Conservation (phyloP, 108 stramenopile genomes). For the Fragilaria radians region DNA sequence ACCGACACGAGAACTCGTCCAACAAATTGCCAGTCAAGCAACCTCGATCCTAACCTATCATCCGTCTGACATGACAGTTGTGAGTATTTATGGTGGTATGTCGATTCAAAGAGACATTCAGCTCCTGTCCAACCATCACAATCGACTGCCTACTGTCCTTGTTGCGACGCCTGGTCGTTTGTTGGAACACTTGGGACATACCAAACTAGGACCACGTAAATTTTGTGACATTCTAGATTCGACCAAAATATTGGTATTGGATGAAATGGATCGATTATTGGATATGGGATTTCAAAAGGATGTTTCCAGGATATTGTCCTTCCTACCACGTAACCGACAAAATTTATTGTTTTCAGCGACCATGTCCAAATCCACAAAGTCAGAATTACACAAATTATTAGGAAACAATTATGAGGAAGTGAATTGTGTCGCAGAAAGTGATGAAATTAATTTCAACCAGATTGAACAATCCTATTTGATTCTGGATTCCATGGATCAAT, state of each 20-base stretch:
- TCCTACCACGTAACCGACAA: slow-evolving; percentile 74
- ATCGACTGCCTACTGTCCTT: slow-evolving; percentile 54
- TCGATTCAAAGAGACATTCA: slow-evolving; percentile 71
- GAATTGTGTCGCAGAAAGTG: slow-evolving; percentile 40
- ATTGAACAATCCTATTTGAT: slow-evolving; percentile 46
- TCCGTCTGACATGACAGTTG: slow-evolving; percentile 28
- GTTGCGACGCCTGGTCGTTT: slow-evolving; percentile 90
- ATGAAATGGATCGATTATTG: slow-evolving; percentile 93
- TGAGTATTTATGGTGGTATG: slow-evolving; percentile 56
- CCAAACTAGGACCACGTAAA: slow-evolving; percentile 21
- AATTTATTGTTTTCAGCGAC: slow-evolving; percentile 96
- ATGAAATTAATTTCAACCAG: slow-evolving; percentile 14
- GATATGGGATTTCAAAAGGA: slow-evolving; percentile 89
- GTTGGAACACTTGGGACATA: slow-evolving; percentile 61
- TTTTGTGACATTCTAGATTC: slow-evolving; percentile 32
- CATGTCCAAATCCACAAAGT: slow-evolving; percentile 53
- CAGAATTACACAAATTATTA: slow-evolving; percentile 42
- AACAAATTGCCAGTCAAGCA: slow-evolving; percentile 84
- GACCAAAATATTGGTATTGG: slow-evolving; percentile 73
- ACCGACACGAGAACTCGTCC: slow-evolving; percentile 91
- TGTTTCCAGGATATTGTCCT: slow-evolving; percentile 64
- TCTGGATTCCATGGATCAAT: slow-evolving; percentile 32
- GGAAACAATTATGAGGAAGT: slow-evolving; percentile 40
- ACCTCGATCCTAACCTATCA: slow-evolving; percentile 41
- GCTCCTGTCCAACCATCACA: slow-evolving; percentile 29